Evolutionary conservation across 305 asterid species (phyloP).

Genomic region (Ajuga reptans): DNA sequence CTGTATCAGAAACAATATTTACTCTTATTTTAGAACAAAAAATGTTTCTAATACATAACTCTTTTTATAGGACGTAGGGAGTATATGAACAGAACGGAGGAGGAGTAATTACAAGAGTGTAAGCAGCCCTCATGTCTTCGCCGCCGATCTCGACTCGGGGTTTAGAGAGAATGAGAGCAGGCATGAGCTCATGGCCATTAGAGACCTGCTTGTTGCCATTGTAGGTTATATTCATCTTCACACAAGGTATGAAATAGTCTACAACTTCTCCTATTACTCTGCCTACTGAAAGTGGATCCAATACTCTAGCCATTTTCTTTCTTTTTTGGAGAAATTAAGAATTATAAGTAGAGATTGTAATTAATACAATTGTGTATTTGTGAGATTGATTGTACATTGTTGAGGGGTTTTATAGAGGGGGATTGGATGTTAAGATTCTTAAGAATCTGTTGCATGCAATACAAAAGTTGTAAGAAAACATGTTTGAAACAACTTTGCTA

Average conservation of each 20-base stretch:
- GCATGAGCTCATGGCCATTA: constrained; percentile 85
- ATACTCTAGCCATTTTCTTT: constrained; percentile 30
- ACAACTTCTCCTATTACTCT: constrained; percentile 84
- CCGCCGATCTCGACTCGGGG: constrained; percentile 81
- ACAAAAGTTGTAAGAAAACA: constrained; percentile 20
- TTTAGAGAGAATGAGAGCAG: constrained; percentile 38
- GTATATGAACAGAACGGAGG: too few species aligned
- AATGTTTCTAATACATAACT: too few species aligned
- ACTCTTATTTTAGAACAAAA: too few species aligned
- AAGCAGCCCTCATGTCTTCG: constrained; percentile 67
- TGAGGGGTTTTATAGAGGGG: constrained; percentile 27
- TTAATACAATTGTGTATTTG: not conserved
- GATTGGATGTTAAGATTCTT: constrained; percentile 37
- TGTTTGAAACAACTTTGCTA: constrained; percentile 30
- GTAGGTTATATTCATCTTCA: constrained; percentile 46
- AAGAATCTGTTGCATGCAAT: constrained; percentile 29
- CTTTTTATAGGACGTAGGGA: too few species aligned
- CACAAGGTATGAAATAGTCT: constrained; percentile 55
- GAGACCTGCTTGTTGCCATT: constrained; percentile 46
- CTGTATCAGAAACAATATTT: too few species aligned
- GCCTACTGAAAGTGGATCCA: constrained; percentile 55
- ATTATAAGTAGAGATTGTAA: not conserved
- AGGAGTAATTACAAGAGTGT: constrained; percentile 54
- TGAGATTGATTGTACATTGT: constrained; percentile 11
- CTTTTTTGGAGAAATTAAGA: too few species aligned